Conservation (phyloP, 148 eudicot species). For the Polygonum aviculare region DNA sequence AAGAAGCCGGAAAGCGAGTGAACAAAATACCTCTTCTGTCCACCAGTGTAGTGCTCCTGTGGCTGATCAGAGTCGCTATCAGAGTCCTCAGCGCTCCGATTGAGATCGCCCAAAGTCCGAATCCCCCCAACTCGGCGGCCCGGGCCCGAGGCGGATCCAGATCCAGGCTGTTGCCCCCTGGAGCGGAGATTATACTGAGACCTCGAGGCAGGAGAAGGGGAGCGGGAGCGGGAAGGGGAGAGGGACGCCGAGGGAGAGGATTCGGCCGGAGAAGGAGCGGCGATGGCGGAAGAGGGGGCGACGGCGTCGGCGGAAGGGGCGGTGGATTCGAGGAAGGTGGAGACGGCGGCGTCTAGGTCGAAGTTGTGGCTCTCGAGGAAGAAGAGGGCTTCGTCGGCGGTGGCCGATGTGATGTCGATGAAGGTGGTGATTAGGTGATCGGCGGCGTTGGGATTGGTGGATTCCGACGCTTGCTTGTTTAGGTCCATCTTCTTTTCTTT, state of each 20-base stretch:
- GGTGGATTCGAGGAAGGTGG: constrained; percentile 64
- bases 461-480: constrained; percentile 17
- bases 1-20: background rate
- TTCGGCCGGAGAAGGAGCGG: background rate
- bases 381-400: constrained; percentile 52
- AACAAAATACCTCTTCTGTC: constrained; percentile 50
- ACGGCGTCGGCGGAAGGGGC: constrained; percentile 12
- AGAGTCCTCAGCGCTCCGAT: constrained; percentile 24
- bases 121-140: constrained; percentile 27
- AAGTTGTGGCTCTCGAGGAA: constrained; percentile 67
- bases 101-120: constrained; percentile 52
- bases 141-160: constrained; percentile 4
- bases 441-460: constrained; percentile 6
- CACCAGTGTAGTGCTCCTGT: constrained; percentile 57
- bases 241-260: constrained; percentile 14
- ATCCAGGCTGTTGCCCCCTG: constrained; percentile 10
- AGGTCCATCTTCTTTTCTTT: constrained; percentile 15
- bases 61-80: constrained; percentile 48
- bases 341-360: constrained; percentile 71
- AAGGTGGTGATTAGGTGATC: constrained; percentile 39
- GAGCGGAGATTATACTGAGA: constrained; percentile 40
- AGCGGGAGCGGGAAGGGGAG: constrained; percentile 40
- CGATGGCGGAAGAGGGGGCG: constrained; percentile 8
- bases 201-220: constrained; percentile 25
- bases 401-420: constrained; percentile 51